These are phyloP conservation scores for Phialocephala sp. DNA, from an alignment of 2,329 filamentous ascomycete genomes.

Conservation along the genomic window DNA sequence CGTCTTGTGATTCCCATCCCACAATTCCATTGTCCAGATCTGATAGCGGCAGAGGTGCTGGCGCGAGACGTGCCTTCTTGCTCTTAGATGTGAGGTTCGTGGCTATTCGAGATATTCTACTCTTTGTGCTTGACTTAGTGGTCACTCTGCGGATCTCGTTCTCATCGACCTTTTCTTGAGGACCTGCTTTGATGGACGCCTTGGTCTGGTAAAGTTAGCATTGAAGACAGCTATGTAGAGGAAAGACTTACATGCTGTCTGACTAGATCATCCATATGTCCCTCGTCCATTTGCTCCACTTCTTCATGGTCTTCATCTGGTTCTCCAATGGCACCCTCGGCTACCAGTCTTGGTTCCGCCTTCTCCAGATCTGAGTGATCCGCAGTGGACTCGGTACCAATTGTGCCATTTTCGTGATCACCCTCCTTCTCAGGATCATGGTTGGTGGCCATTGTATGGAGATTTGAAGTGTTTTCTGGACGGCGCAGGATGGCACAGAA, in stretches of 20 bases:
- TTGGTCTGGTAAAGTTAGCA: conserved; percentile 23
- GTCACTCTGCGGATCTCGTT: conserved; percentile 25
- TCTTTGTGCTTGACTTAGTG: conserved; percentile 32
- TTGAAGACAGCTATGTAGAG: not conserved
- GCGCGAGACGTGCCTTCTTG: conserved; percentile 35
- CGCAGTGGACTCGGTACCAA: conserved; percentile 28
- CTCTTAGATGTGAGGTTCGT: conserved; percentile 34
- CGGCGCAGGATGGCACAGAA: no score
- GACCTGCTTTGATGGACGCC: conserved; percentile 32
- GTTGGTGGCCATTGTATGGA: conserved; percentile 25
- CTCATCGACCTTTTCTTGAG: conserved; percentile 23
- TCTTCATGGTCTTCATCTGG: conserved; percentile 39
- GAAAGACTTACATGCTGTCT: conserved; percentile 30
- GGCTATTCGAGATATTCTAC: conserved; percentile 36
- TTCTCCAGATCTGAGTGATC: conserved; percentile 32
- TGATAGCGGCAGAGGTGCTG: conserved; percentile 48
- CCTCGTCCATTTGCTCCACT: conserved; percentile 39
- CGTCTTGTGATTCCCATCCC: conserved; percentile 64
- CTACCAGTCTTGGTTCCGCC: conserved; percentile 3
- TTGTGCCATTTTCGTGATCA: conserved; percentile 28
- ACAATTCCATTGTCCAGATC: conserved; percentile 60
- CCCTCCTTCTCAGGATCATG: conserved; percentile 28
- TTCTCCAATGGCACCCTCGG: conserved; percentile 29
- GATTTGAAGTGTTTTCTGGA: not conserved
- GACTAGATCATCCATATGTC: conserved; percentile 37